These are phyloP conservation scores for Heliosperma pusillum DNA, from an alignment of 148 eudicot genomes.

Conservation along the genomic window DNA sequence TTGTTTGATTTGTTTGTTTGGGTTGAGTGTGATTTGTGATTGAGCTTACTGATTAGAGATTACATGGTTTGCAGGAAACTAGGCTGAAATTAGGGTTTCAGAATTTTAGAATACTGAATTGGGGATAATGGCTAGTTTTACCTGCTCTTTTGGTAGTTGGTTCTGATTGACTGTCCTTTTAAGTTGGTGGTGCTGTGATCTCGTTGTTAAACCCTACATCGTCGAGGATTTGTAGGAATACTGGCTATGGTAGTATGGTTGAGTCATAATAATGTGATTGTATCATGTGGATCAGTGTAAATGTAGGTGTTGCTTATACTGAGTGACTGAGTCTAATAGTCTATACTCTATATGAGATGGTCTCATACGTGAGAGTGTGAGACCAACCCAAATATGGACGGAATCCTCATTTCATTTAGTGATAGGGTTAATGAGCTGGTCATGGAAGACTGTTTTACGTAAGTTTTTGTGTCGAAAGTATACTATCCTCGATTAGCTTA, in stretches of 20 bases:
- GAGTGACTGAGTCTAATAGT: too few species aligned
- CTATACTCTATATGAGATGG: too few species aligned
- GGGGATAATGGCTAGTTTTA: background rate
- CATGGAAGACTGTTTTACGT: background rate
- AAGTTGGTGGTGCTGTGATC: constrained; percentile 11
- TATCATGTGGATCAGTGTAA: background rate
- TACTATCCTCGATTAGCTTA: background rate
- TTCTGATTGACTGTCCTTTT: background rate
- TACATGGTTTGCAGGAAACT: background rate
- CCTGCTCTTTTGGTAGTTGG: background rate
- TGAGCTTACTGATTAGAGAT: constrained; percentile 1
- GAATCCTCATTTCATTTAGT: background rate
- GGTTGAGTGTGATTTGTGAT: background rate
- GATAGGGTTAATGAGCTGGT: background rate
- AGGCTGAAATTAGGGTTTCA: constrained; percentile 20
- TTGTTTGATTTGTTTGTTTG: background rate
- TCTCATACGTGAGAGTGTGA: background rate
- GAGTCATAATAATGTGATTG: background rate
- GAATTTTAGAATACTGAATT: background rate
- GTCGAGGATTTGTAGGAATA: background rate
- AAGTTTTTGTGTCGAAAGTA: background rate
- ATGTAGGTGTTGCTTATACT: too few species aligned
- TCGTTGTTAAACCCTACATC: background rate
- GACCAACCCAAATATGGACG: background rate
- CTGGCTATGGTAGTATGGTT: background rate